These are phyloP conservation scores for Heliamphora ciliata DNA, from an alignment of 179 eudicot genomes.

Conservation along the genomic window DNA sequence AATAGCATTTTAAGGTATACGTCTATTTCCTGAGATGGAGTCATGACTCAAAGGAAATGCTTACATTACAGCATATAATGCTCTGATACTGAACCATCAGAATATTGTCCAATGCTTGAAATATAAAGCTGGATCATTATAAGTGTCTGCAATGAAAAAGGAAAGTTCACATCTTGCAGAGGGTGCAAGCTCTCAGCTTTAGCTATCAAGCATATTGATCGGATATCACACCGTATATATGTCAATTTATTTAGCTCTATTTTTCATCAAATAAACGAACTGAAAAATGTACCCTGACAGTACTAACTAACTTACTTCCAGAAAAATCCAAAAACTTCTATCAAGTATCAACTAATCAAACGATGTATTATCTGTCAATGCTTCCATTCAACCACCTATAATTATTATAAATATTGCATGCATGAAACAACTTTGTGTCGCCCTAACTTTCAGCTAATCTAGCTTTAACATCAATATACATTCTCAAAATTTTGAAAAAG, in stretches of 20 bases:
- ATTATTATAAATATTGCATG: background rate
- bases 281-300: background rate
- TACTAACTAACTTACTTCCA: background rate
- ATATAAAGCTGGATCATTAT: background rate
- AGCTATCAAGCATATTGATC: background rate
- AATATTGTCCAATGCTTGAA: no score
- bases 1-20: background rate
- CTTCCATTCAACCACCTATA: background rate
- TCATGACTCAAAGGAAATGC: background rate
- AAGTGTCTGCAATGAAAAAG: background rate
- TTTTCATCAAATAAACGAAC: background rate
- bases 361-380: background rate
- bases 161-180: background rate
- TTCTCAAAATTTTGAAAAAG: background rate
- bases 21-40: background rate
- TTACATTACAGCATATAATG: background rate
- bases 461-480: background rate
- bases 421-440: background rate
- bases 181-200: background rate
- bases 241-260: background rate
- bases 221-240: background rate
- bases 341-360: background rate
- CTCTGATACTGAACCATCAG: background rate
- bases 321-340: background rate
- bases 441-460: background rate